Base-by-base conservation (phyloP, 164 flowering plant species). In the Cinnamomum micranthum region DNA sequence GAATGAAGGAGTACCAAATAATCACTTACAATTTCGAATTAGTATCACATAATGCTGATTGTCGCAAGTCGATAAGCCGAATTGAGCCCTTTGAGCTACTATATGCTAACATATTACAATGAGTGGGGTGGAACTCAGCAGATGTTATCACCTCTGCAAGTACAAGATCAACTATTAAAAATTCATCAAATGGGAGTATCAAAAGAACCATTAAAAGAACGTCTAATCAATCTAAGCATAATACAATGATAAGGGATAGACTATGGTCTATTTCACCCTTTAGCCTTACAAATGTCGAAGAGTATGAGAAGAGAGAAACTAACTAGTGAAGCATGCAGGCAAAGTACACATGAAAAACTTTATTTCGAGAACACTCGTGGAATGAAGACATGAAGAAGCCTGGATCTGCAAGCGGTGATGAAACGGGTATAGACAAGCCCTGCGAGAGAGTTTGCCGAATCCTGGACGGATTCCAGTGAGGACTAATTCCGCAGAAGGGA, bases 21-120 rank as follows among this genome's bases (percentile, higher is more conserved):
- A 72, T n/a, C 65, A 83, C 97, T 90, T 82, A 94, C 98, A 94
- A 76, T 85, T 90, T 94, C 69, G 95, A 80, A 88, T 94, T 97
- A 80, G 92, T 83, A 80, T 94, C 98, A 82, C 97, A 94, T 55
- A 94, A 78, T 67, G 98, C 98, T 75, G 97, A 91, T 71, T 94
- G 98, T 74, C 98, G 92, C 89, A 94, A 82, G 85, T 94, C 98
- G 87, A 92, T 90, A 73, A 94, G 92, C 63, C 97, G 97, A 69
- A 94, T 90, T 72, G 97, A 92, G 69, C 98, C 98, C 82, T 91
- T 94, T 73, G 98, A 94, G 81, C 98, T 95, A 86, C 97, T 95
- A 81, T 95, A 93, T 65, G 98, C 98, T 83, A 94, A 75, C 81
- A 58, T 89, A 78, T 91, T 92, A 84, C 98, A 94, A 77, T 94